Evolutionary conservation across 257 asterid species (phyloP), one percentile per base, ranked within the genome.

Genomic region (Jacaranda mimosifolia): DNA sequence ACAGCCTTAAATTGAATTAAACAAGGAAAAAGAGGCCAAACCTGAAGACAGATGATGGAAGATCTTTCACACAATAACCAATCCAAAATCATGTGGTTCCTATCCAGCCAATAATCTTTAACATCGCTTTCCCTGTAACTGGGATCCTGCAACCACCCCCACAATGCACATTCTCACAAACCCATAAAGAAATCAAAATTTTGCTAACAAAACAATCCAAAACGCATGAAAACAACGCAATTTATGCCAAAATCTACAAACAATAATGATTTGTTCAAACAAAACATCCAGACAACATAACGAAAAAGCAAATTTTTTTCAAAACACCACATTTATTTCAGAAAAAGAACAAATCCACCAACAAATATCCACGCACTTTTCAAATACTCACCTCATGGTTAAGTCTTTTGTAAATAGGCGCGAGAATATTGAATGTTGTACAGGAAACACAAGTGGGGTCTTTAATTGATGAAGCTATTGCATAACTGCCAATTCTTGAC

Each of bases 21-120:
- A 40, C 4, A 9, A 21, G 38, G 35, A 26, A 38, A 19, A 46
- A n/a, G 46, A 5, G 9, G 55, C 73, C 75, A 62, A 18, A 95
- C 99, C 99, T 96, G 99, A 80, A 96, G 98, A 80, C 99, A 96
- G 74, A 96, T 93, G 13, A 96, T 93, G 75, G 98, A 91, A 85
- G 99, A 96, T 81, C 97, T 87, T 76, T 96, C 99, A 63, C 85
- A 85, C 88, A 93, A 80, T 74, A 96, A 81, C 97, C 99, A 96
- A 85, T 90, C 96, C 91, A 96, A 78, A 77, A 96, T 93, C 83
- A 83, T 83, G 21, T 88, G 89, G 86, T 96, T 93, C 85, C 99
- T 88, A 21, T 83, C 86, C 88, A 93, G 73, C 99, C 99, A 96
- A 84, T 86, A 73, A 48, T 82, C 96, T 80, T 86, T 93, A 63